These are phyloP conservation scores for Diaporthe sp. DNA, from an alignment of 2,329 filamentous ascomycete species.

Conservation along the genomic window DNA sequence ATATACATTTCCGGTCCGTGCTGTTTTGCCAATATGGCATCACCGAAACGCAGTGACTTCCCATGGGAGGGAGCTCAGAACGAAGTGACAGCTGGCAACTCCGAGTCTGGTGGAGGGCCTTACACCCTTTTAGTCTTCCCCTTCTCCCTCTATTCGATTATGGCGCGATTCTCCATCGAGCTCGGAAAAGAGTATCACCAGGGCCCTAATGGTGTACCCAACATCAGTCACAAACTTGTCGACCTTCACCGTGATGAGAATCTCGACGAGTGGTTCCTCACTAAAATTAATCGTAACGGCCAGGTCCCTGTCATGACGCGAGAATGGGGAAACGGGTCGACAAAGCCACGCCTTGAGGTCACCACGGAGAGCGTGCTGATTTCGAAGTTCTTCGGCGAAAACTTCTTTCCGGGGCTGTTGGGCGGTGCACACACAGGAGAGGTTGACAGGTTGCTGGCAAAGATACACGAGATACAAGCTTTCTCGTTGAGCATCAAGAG, in stretches of 20 bases:
- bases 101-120: conserved; percentile 25
- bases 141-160: conserved; percentile 44
- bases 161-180: conserved; percentile 41
- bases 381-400: conserved; percentile 3
- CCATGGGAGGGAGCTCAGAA: neutral
- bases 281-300: conserved; percentile 39
- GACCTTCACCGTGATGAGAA: conserved; percentile 41
- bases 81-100: neutral
- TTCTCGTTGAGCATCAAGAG: conserved; percentile 39
- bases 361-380: conserved; percentile 22
- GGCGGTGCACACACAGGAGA: conserved; percentile 13
- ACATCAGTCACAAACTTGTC: conserved; percentile 29
- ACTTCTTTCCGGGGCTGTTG: conserved; percentile 15
- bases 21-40: neutral
- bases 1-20: neutral
- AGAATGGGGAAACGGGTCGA: neutral
- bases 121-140: conserved; percentile 41
- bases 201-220: conserved; percentile 27
- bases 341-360: neutral
- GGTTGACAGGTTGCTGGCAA: conserved; percentile 33
- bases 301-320: conserved; percentile 43
- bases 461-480: conserved; percentile 41
- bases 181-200: conserved; percentile 33
- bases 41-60: neutral
- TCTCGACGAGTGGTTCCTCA: conserved; percentile 40